phyloP scores from a whole-genome alignment of 129 eudicot species.

The Flaveria robusta region DNA sequence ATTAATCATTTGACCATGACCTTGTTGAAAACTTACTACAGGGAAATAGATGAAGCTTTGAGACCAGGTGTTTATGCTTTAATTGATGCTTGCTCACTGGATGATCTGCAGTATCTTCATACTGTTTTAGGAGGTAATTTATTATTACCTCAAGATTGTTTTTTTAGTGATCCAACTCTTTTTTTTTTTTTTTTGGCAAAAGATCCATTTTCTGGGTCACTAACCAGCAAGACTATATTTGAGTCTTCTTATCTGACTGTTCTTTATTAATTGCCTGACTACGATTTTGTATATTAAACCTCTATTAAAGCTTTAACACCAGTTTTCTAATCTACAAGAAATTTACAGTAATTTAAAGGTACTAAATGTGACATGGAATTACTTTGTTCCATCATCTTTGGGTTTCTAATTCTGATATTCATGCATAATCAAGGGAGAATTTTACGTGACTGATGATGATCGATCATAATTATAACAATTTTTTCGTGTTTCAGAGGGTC shows the following conservation, averaged over 20 bases:
- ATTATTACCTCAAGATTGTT: not conserved
- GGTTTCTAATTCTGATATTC: not conserved
- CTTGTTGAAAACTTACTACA: conserved; percentile 32
- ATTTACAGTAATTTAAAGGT: too few relatives aligned
- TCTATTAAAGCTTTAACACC: too few relatives aligned
- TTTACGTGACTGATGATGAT: conserved; percentile 6
- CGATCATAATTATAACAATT: not conserved
- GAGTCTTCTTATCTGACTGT: too few relatives aligned
- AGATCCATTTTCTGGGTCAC: too few relatives aligned
- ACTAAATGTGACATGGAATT: not conserved
- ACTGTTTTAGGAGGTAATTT: conserved; percentile 82
- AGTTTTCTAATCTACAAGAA: too few relatives aligned
- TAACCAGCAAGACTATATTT: too few relatives aligned
- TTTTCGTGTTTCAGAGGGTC: conserved; percentile 65
- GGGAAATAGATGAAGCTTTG: conserved; percentile 93
- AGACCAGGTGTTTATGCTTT: conserved; percentile 92
- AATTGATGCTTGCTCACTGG: conserved; percentile 81
- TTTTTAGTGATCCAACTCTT: too few relatives aligned
- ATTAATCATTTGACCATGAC: not conserved
- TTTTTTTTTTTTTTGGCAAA: too few relatives aligned
- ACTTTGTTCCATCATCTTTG: not conserved
- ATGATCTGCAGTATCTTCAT: conserved; percentile 86
- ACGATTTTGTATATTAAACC: too few relatives aligned
- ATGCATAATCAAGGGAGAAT: not conserved
- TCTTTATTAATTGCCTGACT: too few relatives aligned